phyloP scores from a whole-genome alignment of 768 basidiomycete species.

The Tricholoma terreum region DNA sequence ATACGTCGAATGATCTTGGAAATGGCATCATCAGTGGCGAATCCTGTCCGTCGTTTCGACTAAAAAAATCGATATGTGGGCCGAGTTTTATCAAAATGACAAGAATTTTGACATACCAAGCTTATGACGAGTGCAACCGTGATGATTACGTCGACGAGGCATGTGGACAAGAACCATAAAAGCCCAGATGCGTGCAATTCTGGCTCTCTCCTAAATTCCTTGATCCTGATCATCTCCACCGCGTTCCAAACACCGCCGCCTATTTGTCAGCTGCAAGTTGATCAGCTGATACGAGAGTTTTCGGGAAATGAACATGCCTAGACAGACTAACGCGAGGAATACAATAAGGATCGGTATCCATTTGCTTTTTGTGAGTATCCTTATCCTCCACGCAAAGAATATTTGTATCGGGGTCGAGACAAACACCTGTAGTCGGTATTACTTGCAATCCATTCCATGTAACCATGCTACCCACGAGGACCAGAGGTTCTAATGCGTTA shows the following conservation, averaged over 20 bases:
- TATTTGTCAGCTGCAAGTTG: not conserved
- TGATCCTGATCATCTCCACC: not conserved
- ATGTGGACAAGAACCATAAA: not conserved
- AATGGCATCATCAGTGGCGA: not conserved
- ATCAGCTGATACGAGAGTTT: not conserved
- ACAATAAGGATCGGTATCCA: constrained; percentile 15
- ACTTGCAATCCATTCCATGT: not conserved
- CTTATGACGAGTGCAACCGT: not conserved
- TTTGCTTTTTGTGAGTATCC: constrained; percentile 11
- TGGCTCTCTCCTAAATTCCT: not conserved
- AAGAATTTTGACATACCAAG: not conserved
- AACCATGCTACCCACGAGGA: constrained; percentile 6
- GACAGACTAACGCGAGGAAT: constrained; percentile 10
- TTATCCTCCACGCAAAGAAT: constrained; percentile 22
- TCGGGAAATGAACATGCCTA: constrained; percentile 8
- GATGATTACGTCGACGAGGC: not conserved
- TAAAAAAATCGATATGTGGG: not conserved
- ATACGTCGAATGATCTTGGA: constrained; percentile 1
- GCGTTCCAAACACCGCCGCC: not conserved
- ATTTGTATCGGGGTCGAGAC: constrained; percentile 22
- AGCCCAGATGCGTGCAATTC: not conserved
- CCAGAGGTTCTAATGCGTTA: constrained; percentile 13
- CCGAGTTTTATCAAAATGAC: not conserved
- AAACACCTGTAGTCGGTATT: constrained; percentile 8
- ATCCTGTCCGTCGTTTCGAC: not conserved